Evolutionary conservation across 2,329 filamentous ascomycete species (phyloP).

Genomic region (Penicillium sp.): DNA sequence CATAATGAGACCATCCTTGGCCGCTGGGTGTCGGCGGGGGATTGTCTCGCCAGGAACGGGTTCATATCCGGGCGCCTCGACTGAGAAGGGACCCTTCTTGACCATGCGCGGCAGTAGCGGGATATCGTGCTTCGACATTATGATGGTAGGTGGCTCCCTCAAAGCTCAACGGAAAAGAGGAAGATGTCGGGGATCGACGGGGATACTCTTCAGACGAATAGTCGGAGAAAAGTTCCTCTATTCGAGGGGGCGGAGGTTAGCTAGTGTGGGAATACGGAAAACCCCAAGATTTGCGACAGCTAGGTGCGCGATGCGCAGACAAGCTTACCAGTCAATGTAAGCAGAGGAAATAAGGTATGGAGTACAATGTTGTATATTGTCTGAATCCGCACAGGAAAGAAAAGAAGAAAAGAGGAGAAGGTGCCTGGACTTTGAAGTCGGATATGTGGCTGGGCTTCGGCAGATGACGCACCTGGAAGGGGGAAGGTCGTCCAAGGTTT

Average conservation of each 20-base stretch:
- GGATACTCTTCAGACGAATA: not conserved
- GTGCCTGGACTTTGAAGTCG: not conserved
- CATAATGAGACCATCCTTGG: slow-evolving; percentile 67
- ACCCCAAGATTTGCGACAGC: not conserved
- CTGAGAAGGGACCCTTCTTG: slow-evolving; percentile 71
- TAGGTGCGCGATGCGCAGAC: not conserved
- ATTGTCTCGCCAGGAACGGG: slow-evolving; percentile 78
- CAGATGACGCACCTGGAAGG: slow-evolving; percentile 3
- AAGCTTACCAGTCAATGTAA: slow-evolving; percentile 8
- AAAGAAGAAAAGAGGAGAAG: not conserved
- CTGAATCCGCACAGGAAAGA: slow-evolving; percentile 1
- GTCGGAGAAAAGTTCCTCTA: slow-evolving; percentile 16
- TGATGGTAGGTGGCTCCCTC: slow-evolving; percentile 17
- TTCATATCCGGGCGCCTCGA: slow-evolving; percentile 67
- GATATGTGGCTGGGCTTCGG: slow-evolving; percentile 18
- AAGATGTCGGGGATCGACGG: slow-evolving; percentile 2
- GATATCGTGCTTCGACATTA: slow-evolving; percentile 35
- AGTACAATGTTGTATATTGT: not conserved
- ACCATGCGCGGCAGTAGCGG: slow-evolving; percentile 51
- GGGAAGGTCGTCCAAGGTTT: not conserved
- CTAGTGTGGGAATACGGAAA: slow-evolving; percentile 1
- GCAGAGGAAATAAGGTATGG: not conserved
- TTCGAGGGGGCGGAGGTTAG: slow-evolving; percentile 3
- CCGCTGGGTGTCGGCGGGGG: slow-evolving; percentile 70
- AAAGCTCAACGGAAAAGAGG: slow-evolving; percentile 6